Conservation (phyloP, 306 rosid genomes). For the Comarum palustre region DNA sequence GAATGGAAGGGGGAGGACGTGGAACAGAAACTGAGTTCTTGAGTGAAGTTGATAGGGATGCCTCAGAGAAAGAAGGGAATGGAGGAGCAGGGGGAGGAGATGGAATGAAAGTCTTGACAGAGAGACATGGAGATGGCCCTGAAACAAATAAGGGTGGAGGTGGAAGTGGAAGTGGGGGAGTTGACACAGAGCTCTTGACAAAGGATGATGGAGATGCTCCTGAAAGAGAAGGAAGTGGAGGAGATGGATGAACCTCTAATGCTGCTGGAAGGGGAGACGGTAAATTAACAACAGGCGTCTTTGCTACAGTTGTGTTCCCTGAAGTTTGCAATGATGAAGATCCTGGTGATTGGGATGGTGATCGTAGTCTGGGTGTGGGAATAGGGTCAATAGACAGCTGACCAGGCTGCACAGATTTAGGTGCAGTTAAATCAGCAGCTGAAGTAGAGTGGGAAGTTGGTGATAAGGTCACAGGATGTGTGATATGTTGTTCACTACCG, state of each 20-base stretch:
- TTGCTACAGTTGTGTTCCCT: conserved; percentile 24
- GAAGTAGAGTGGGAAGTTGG: conserved; percentile 19
- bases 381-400: conserved; percentile 14
- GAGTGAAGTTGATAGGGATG: conserved; percentile 23
- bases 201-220: conserved; percentile 28
- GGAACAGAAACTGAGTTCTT: conserved; percentile 33
- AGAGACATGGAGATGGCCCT: conserved; percentile 9
- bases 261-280: conserved; percentile 16
- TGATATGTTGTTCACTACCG: conserved; percentile 39
- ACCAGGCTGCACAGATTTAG: conserved; percentile 33
- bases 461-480: conserved; percentile 35
- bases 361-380: conserved; percentile 31
- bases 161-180: conserved; percentile 20
- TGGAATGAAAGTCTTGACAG: conserved; percentile 19
- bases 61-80: conserved; percentile 27
- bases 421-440: conserved; percentile 32
- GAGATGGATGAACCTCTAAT: no score
- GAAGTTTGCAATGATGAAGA: conserved; percentile 36
- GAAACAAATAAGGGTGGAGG: conserved; percentile 16
- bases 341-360: conserved; percentile 25
- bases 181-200: conserved; percentile 24
- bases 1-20: conserved; percentile 31
- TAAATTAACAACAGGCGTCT: conserved; percentile 24
- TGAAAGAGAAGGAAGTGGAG: conserved; percentile 29
- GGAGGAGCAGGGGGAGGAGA: conserved; percentile 25